Evolutionary conservation across 2,329 filamentous ascomycete species (phyloP), one percentile per base, ranked within the genome.

Genomic region (Sphaerostilbella broomeana): DNA sequence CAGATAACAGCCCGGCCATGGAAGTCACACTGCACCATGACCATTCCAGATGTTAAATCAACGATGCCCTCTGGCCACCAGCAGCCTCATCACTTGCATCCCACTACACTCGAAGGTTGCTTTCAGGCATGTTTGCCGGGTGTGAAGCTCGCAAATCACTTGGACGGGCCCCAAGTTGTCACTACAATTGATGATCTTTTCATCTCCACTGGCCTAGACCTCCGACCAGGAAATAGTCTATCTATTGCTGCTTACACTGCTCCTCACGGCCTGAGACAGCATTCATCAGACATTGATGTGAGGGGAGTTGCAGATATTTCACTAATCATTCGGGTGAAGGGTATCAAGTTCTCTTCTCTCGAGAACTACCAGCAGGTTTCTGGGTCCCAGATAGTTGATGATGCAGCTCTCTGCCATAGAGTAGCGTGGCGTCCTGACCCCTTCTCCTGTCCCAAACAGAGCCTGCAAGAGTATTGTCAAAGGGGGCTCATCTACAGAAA

Each of bases 1-100:
- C 27, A 38, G 3, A 24, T 44, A 5, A 27, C 30, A 12, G 38
- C 33, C 21, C 34, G 38, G 10, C 27, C 38, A 6, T 42, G 38
- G 38, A 25, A 36, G 13, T 42, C 42, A 7, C 33, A 20, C n/a
- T 41, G 36, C 17, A 40, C 36, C 17, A 13, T 40, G 27, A 27
- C 25, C 7, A 32, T 48, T 19, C 41, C 42, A 10, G 44, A 48
- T 35, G 36, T 48, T n/a, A 40, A 33, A 13, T 24, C 22, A 1
- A 38, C 13, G 9, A 46, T 48, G 46, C 46, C 46, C 5, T 31
- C 32, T 4, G 19, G 20, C 7, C 34, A 40, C 19, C 33, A 47
- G n/a, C 41, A 45, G 18, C 38, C 36, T 6, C 44, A 48, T 33
- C 28, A 40, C 36, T 37, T 45, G 12, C 44, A 47, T 18, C 45